These are phyloP conservation scores for Bocquillonia castaneifolia DNA, from an alignment of 441 rosid species.

Conservation along the genomic window DNA sequence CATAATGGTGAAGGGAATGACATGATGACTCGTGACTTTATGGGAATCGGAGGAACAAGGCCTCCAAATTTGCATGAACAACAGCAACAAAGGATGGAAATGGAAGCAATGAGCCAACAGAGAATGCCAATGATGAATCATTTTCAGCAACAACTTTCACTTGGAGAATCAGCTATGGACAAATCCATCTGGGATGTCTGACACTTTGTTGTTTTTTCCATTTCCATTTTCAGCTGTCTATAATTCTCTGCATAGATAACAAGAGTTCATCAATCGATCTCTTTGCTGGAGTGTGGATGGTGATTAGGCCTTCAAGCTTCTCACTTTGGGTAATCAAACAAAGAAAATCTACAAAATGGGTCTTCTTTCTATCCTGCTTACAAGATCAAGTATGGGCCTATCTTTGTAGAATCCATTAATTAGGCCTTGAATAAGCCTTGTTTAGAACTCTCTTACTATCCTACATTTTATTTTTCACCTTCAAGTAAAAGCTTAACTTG, in stretches of 20 bases:
- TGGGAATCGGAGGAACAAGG: constrained; percentile 55
- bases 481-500: not conserved
- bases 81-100: constrained; percentile 34
- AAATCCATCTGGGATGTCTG: constrained; percentile 57
- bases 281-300: too few species aligned
- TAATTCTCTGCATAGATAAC: not conserved
- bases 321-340: not conserved
- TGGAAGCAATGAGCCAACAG: constrained; percentile 41
- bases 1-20: constrained; percentile 20
- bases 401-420: not conserved
- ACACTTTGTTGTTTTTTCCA: not conserved
- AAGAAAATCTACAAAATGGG: not conserved
- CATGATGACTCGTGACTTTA: constrained; percentile 49
- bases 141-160: constrained; percentile 41
- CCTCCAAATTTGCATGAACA: constrained; percentile 32
- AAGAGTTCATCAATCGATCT: too few species aligned
- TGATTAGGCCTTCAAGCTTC: too few species aligned
- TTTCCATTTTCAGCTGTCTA: not conserved
- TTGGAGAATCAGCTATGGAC: constrained; percentile 44
- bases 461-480: not conserved
- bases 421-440: not conserved
- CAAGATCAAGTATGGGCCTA: not conserved
- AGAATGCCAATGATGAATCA: constrained; percentile 38
- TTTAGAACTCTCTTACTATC: not conserved
- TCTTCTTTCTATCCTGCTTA: not conserved